Evolutionary conservation across 164 flowering plant species (phyloP).

Genomic region (Nelumbo lutea): DNA sequence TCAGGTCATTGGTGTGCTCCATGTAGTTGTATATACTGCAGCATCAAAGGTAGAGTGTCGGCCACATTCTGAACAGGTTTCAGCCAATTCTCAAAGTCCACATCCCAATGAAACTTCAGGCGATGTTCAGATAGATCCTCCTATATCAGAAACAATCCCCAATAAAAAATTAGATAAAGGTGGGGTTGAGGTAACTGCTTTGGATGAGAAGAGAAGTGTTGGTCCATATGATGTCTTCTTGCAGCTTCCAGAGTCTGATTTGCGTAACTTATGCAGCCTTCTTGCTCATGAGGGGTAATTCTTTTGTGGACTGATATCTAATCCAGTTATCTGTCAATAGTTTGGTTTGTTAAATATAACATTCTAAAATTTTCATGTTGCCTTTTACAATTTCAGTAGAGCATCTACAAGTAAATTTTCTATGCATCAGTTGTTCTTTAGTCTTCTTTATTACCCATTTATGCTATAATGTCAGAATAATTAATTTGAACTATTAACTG

Average conservation of each 20-base stretch:
- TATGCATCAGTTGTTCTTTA: too few species aligned
- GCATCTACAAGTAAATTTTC: too few species aligned
- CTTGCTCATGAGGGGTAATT: conserved; percentile 90
- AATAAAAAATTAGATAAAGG: conserved; percentile 27
- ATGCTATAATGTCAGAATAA: neutral
- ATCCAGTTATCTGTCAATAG: conserved; percentile 1
- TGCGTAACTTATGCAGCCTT: conserved; percentile 69
- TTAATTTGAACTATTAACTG: conserved; percentile 13
- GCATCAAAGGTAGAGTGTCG: conserved; percentile 52
- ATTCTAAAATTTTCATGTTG: neutral
- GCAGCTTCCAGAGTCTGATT: conserved; percentile 67
- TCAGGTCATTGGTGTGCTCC: conserved; percentile 78
- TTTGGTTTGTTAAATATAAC: neutral
- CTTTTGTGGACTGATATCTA: neutral
- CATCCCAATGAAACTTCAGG: conserved; percentile 30
- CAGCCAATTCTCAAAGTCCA: conserved; percentile 21
- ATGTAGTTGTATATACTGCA: conserved; percentile 63
- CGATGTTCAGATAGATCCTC: conserved; percentile 28
- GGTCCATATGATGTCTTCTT: conserved; percentile 46
- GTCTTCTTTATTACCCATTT: neutral
- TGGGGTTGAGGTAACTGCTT: conserved; percentile 26
- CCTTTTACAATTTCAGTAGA: too few species aligned
- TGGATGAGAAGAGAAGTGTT: conserved; percentile 31
- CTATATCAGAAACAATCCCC: conserved; percentile 22
- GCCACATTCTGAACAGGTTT: conserved; percentile 28